These are phyloP conservation scores for Tolypocladium pustulatum DNA, from an alignment of 2,329 filamentous ascomycete species.

Conservation along the genomic window DNA sequence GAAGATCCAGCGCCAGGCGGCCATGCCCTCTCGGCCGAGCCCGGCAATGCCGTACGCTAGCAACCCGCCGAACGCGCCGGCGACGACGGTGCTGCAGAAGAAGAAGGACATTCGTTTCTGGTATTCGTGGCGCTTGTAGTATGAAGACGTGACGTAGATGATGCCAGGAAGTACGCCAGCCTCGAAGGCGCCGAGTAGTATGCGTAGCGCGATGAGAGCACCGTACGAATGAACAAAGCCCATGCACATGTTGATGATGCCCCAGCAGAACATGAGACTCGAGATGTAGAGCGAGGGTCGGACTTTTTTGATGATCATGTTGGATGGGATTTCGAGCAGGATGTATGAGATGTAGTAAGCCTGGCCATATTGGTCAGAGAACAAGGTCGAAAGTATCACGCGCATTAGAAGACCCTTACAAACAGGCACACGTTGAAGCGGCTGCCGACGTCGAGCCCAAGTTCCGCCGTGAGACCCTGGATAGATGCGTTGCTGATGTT, in stretches of 20 bases:
- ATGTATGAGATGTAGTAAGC: constrained; percentile 31
- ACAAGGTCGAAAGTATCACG: background rate
- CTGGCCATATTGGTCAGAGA: constrained; percentile 1
- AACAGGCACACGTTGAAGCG: constrained; percentile 33
- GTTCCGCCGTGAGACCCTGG: constrained; percentile 29
- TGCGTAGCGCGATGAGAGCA: constrained; percentile 21
- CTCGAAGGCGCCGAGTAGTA: constrained; percentile 29
- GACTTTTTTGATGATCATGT: constrained; percentile 31
- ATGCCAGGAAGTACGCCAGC: constrained; percentile 24
- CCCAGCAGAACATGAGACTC: constrained; percentile 27
- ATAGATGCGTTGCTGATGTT: constrained; percentile 38
- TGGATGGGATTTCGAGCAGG: constrained; percentile 33
- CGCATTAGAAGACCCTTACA: constrained; percentile 8
- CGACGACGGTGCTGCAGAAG: constrained; percentile 29
- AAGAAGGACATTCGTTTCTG: constrained; percentile 34
- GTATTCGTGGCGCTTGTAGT: constrained; percentile 37
- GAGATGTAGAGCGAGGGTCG: constrained; percentile 27
- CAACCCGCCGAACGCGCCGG: constrained; percentile 32
- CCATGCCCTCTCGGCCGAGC: constrained; percentile 31
- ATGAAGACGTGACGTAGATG: constrained; percentile 35
- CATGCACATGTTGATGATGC: constrained; percentile 26
- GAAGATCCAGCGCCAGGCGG: constrained; percentile 36
- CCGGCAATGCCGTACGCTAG: constrained; percentile 36
- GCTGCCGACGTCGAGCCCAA: constrained; percentile 25
- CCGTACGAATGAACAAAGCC: constrained; percentile 23